Percentiles rank a stretch among this genome's conserved stretches.
Evolutionary conservation across 225 moss, liverwort and hornwort genomes (phyloP).

Genomic region (Neckera pumila): DNA sequence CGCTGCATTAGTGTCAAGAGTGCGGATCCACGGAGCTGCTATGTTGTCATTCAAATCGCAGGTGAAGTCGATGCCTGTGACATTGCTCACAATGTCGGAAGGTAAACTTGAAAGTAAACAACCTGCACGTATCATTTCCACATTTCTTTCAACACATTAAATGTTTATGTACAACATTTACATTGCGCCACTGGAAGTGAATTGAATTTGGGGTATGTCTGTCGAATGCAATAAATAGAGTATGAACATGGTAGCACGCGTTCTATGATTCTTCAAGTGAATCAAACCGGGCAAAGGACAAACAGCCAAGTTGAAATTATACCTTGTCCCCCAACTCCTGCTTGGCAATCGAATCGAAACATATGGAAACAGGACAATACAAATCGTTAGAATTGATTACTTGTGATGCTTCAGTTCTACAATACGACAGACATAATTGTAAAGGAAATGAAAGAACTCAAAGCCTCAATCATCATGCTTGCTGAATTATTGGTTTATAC

Average conservation of each 20-base stretch:
- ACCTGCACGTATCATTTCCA: conserved; percentile 38
- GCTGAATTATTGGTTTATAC: not conserved
- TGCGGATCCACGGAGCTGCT: conserved; percentile 60
- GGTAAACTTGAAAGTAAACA: conserved; percentile 90
- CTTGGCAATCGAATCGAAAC: not conserved
- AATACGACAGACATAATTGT: not conserved
- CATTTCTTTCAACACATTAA: not conserved
- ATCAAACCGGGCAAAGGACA: not conserved
- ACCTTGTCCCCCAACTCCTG: conserved; percentile 64
- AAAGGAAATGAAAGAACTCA: not conserved
- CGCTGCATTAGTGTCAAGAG: not conserved
- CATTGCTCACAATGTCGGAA: conserved; percentile 73
- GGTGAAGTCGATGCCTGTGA: conserved; percentile 63
- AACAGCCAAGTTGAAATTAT: not conserved
- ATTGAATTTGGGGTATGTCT: not conserved
- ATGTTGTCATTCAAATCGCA: conserved; percentile 95
- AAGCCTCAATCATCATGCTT: not conserved
- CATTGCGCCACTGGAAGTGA: not conserved
- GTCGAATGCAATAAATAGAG: not conserved
- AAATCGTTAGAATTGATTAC: conserved; percentile 4
- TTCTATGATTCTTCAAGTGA: not conserved
- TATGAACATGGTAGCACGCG: not conserved
- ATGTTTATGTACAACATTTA: not conserved
- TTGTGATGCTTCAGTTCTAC: not conserved
- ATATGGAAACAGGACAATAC: not conserved